Base-by-base conservation (phyloP, 306 rosid species). In the Quercus parvula region DNA sequence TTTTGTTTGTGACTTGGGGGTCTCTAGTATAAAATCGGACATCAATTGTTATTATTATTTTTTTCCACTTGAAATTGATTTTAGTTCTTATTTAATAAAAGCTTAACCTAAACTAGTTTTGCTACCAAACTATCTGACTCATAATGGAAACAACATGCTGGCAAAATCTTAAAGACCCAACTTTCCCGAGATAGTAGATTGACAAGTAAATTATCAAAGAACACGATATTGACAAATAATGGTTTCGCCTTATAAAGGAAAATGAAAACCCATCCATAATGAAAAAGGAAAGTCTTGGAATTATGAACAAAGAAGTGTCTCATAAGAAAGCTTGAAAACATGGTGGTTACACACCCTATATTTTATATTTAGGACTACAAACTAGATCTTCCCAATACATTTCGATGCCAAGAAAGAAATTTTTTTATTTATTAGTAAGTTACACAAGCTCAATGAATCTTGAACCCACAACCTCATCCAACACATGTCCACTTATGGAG, bases 401-500 rank as follows among this genome's bases (percentile, higher is more conserved):
- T 19, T 33, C 20, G 25, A 35, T 9, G 49, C 27, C 27, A 31
- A 28, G 57, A 44, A 67, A 25, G 14, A 46, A 49, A 12, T 0
- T 12, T 49, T 49, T 46, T 49, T 2, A 11, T 11, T 10, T 49
- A 12, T 0, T 49, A 49, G 54, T 49, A 49, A 49, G 54, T 49
- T 49, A 49, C 54, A 49, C 15, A 12, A 2, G 15, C 5, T 17
- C 15, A 0, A 13, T 49, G 17, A 13, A 11, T 49, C 3, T 49
- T 49, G 1, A 49, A 2, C 17, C 15, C 54, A 49, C 54, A 3
- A 11, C 54, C 54, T 49, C 54, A 49, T 13, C 17, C 54, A 54
- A 12, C 75, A 49, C 44, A 20, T 46, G 52, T 62, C 81, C 89
- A 86, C 41, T 82, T 71, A 70, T 82, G 83, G 68, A 90, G 84